These are phyloP conservation scores for Pichia heedii DNA, from an alignment of 805 yeast genomes.

Conservation along the genomic window DNA sequence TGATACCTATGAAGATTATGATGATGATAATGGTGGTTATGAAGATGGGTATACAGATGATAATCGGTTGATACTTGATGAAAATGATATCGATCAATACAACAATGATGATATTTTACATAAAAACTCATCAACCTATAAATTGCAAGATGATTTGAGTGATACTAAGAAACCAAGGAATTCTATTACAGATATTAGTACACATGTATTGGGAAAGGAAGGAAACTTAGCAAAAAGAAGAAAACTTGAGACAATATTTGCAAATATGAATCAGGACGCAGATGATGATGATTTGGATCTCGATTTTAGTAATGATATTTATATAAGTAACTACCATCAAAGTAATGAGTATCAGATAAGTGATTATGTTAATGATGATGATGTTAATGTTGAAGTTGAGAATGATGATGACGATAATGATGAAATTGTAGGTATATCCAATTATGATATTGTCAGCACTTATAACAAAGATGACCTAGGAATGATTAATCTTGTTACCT, in stretches of 20 bases:
- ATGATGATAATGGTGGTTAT: conserved; percentile 4
- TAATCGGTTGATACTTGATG: not conserved
- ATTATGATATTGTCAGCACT: conserved; percentile 13
- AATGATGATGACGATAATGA: conserved; percentile 23
- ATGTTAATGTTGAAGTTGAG: conserved; percentile 12
- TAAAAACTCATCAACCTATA: not conserved
- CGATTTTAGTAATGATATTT: conserved; percentile 17
- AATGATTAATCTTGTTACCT: conserved; percentile 7
- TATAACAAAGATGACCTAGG: conserved; percentile 16
- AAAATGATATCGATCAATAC: not conserved
- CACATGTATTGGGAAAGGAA: not conserved
- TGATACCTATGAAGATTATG: conserved; percentile 16
- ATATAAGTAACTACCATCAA: conserved; percentile 1
- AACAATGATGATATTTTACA: too few species aligned
- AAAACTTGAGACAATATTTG: conserved; percentile 20
- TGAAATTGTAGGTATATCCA: conserved; percentile 8
- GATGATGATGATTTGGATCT: conserved; percentile 11
- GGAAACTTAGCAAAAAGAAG: conserved; percentile 8
- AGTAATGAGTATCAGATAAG: not conserved
- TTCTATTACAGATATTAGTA: not conserved
- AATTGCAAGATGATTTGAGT: not conserved
- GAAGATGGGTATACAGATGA: not conserved
- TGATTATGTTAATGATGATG: conserved; percentile 9
- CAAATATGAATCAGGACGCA: conserved; percentile 2
- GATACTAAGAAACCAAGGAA: not conserved